A percentile compares a stretch with the other conserved stretches of the same genome.
phyloP scores from a whole-genome alignment of 1,139 yeast species.

The Saccharomyces uvarum region DNA sequence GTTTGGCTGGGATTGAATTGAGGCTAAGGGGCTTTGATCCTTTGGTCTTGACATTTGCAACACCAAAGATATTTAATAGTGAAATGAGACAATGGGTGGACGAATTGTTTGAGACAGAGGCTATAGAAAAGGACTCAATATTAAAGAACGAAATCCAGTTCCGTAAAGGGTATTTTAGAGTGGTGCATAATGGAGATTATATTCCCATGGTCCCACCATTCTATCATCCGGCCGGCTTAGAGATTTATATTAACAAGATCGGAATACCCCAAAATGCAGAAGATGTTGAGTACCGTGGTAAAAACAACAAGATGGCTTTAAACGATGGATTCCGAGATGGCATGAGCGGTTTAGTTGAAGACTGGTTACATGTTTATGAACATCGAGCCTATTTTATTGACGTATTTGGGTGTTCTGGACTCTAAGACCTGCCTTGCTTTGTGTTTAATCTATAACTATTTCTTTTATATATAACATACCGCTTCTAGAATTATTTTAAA shows the following conservation, averaged over 20 bases:
- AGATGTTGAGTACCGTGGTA: conserved; percentile 34
- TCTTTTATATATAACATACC: not conserved
- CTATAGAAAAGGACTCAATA: conserved; percentile 20
- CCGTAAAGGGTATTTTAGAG: conserved; percentile 38
- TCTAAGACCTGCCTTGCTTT: conserved; percentile 7
- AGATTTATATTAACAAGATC: conserved; percentile 40
- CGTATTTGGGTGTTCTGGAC: conserved; percentile 24
- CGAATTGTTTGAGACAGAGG: conserved; percentile 37
- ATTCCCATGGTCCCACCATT: conserved; percentile 55
- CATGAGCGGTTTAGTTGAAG: conserved; percentile 12
- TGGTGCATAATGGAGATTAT: conserved; percentile 49
- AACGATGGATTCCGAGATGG: not conserved
- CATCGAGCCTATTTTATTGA: conserved; percentile 27
- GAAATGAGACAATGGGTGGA: conserved; percentile 47
- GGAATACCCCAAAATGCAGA: conserved; percentile 41
- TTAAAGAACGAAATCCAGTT: conserved; percentile 13
- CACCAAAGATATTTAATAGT: conserved; percentile 55
- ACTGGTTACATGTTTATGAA: conserved; percentile 25
- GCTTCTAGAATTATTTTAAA: not conserved
- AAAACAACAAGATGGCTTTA: conserved; percentile 3
- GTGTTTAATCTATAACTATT: not conserved
- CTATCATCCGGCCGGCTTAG: conserved; percentile 43
- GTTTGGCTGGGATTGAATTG: conserved; percentile 53
- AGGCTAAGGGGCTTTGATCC: conserved; percentile 45
- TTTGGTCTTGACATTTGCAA: conserved; percentile 49